Percentiles rank a stretch among this genome's conserved stretches.
Evolutionary conservation across 2,329 filamentous ascomycete species (phyloP).

Genomic region (Sporothrix euskadiensis): DNA sequence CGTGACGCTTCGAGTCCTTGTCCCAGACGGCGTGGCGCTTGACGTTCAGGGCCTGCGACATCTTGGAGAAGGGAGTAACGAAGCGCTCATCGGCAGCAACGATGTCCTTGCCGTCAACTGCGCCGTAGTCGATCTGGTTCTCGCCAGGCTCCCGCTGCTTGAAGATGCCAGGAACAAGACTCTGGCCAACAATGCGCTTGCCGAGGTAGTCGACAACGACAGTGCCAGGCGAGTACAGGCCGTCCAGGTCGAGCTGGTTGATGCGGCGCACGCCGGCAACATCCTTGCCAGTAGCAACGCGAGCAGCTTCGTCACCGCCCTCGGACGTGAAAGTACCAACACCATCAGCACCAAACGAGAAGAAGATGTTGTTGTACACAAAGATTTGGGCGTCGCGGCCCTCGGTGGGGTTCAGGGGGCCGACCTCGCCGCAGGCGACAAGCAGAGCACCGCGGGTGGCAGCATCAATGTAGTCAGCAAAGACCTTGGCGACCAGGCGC

Average conservation of each 20-base stretch:
- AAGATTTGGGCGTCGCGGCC: slow-evolving; percentile 93
- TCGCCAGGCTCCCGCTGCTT: slow-evolving; percentile 96
- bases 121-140: slow-evolving; percentile 98
- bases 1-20: slow-evolving; percentile 86
- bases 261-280: slow-evolving; percentile 91
- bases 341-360: slow-evolving; percentile 95
- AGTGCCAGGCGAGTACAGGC: slow-evolving; percentile 91
- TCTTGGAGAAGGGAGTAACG: slow-evolving; percentile 77
- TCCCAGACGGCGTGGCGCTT: slow-evolving; percentile 98
- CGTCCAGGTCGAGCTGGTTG: slow-evolving; percentile 94
- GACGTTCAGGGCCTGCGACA: slow-evolving; percentile 85
- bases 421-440: slow-evolving; percentile 88
- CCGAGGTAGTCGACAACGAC: slow-evolving; percentile 96
- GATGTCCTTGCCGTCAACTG: slow-evolving; percentile 94
- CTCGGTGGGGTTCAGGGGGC: slow-evolving; percentile 93
- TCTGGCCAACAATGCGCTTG: slow-evolving; percentile 95
- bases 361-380: slow-evolving; percentile 99
- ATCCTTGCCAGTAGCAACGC: slow-evolving; percentile 95
- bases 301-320: slow-evolving; percentile 92
- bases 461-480: slow-evolving; percentile 96
- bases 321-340: slow-evolving; percentile 96
- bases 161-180: slow-evolving; percentile 98
- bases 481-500: slow-evolving; percentile 89
- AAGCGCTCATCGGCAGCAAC: slow-evolving; percentile 90
- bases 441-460: slow-evolving; percentile 88